phyloP scores from a whole-genome alignment of 148 eudicot species.

The Drosera capensis region DNA sequence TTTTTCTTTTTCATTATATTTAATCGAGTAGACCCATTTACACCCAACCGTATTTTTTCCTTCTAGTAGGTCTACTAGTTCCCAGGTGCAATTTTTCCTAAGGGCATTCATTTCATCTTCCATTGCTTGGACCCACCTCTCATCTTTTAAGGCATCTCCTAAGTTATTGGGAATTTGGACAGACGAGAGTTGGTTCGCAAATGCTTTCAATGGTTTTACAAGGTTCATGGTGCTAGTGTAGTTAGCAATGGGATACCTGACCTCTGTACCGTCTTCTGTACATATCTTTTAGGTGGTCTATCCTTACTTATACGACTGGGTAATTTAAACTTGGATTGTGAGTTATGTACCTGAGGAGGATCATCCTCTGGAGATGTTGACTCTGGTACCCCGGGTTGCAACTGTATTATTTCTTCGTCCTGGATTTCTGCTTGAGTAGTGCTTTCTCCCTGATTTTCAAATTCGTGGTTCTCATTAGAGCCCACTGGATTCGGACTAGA shows the following conservation, averaged over 20 bases:
- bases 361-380: no score
- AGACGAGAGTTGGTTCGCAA: neutral
- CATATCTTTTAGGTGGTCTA: neutral
- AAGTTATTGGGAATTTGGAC: neutral
- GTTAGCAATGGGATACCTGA: constrained; percentile 1
- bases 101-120: neutral
- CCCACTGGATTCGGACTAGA: no score
- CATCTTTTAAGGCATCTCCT: neutral
- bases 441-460: no score
- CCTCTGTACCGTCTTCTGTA: no score
- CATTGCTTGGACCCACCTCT: neutral
- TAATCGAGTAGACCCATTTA: constrained; percentile 2
- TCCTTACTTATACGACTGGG: neutral
- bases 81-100: neutral
- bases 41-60: neutral
- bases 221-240: neutral
- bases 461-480: no score
- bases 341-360: no score
- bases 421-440: no score
- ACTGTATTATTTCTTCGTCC: no score
- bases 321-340: no score
- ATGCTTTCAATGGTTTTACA: neutral
- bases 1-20: neutral
- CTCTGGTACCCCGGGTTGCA: no score
- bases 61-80: neutral